These are phyloP conservation scores for Magnusiomyces sp. DNA, from an alignment of 1,139 yeast species.

Conservation along the genomic window DNA sequence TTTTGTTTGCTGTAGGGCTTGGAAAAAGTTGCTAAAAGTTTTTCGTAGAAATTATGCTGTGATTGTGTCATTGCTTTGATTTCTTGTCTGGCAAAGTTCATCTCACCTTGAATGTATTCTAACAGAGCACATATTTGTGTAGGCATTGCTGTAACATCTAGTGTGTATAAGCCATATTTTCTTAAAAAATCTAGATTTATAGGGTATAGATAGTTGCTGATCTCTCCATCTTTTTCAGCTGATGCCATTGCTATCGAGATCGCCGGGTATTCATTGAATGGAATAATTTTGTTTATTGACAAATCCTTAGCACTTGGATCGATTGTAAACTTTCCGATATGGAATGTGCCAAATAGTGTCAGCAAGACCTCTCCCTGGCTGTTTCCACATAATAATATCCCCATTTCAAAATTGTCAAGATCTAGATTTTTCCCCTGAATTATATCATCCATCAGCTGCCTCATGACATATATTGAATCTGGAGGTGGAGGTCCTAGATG, in stretches of 20 bases:
- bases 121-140: conserved; percentile 30
- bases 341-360: conserved; percentile 24
- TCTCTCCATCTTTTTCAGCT: conserved; percentile 2
- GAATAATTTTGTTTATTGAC: too few relatives aligned
- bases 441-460: conserved; percentile 16
- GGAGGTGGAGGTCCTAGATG: conserved; percentile 6
- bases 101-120: conserved; percentile 36
- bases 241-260: not conserved
- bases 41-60: conserved; percentile 34
- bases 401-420: conserved; percentile 13
- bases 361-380: conserved; percentile 19
- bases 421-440: conserved; percentile 17
- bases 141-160: conserved; percentile 28
- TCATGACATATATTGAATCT: conserved; percentile 1
- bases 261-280: too few relatives aligned
- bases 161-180: conserved; percentile 23
- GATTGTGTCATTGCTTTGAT: conserved; percentile 37
- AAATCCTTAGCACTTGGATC: conserved; percentile 4
- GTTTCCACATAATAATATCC: conserved; percentile 20
- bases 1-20: conserved; percentile 14
- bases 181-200: conserved; percentile 15
- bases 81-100: conserved; percentile 34
- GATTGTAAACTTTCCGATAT: conserved; percentile 18
- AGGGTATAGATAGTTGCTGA: not conserved
- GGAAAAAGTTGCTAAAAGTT: conserved; percentile 18